Base-by-base conservation (phyloP, 352 stramenopile species). In the Globisporangium paroecandrum region DNA sequence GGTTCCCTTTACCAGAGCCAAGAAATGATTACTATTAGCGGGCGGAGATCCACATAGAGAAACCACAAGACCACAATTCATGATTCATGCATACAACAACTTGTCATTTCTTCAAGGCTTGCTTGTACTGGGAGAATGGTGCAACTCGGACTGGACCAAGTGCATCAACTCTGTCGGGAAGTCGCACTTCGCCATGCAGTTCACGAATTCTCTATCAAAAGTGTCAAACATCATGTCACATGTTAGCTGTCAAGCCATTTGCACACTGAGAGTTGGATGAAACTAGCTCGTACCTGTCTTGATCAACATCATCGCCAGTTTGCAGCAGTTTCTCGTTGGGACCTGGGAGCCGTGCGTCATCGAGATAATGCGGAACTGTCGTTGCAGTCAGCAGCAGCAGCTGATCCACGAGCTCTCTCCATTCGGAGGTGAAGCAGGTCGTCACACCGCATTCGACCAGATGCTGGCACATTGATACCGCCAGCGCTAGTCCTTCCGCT, bases 401-500 rank as follows among this genome's bases (percentile, higher is more conserved):
- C 13, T 55, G 32, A 8, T 68, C 54, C 0, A 63, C 73, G 8
- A 82, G 65, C 32, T 79, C 75, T 43, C 57, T 66, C 73, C 75
- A 82, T 15, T 71, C 58, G 9, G 75, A 79, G 9, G 68, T 69
- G 20, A 82, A 76, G 27, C 73, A 79, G 2, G 74, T 73, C n/a
- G 62, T 9, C 15, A 59, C 75, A 29, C 71, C 64, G 9, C 51
- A 27, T 25, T 72, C 73, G 38, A 79, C 71, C 10, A 82, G 54
- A 54, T 82, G 71, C 10, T 71, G 47, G 10, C 75, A 82, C 55
- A 79, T 62, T 7, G 75, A 74, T 8, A 73, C 7, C 22, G 73
- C 75, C 25, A 82, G 58, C 13, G 71, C 70, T 5, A 82, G 64
- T 7, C 75, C 75, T 69, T 82, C 75, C 25, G 27, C 75, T 82